Evolutionary conservation across 352 stramenopile genomes (phyloP), one percentile per base, ranked within the genome.

Genomic region (Globisporangium splendens): DNA sequence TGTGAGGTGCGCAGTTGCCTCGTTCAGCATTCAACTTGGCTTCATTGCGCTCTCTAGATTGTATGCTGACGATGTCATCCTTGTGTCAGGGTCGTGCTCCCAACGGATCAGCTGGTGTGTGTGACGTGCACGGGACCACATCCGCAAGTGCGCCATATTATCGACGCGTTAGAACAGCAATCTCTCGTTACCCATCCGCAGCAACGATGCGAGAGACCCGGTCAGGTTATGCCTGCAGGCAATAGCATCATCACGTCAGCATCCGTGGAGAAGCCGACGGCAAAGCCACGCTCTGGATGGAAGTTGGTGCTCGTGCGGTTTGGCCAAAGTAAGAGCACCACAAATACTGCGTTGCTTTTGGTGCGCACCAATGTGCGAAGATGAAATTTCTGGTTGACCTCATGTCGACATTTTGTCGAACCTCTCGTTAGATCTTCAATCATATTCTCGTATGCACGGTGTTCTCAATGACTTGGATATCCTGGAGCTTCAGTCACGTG

Each of bases 51-150:
- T 33, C n/a, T 5, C 47, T 5, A 18, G 11, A 10, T 21, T 10
- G 8, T 20, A 18, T 22, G 13, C 14, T 41, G 24, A 28, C 14
- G 4, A 21, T 18, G 20, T 52, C 46, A 52, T 52, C 12, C 47
- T 28, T 20, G 28, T 35, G 7, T 10, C 55, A 74, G 69, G 55
- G 63, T 77, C 41, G 69, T 74, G 55, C 66, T 74, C 20, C 69
- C 66, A 21, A 68, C 69, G 20, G 69, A 74, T 24, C 54, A 74
- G 20, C 53, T 77, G 14, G 66, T 77, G 57, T 66, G 66, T 39
- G 60, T 74, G 39, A 59, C 69, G 22, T 77, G 66, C 46, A 43
- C n/a, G 17, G 33, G 55, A 11, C 21, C 15, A 22, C 21, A 57
- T 17, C 38, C 38, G 8, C 18, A 31, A 20, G 51, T 57, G 8